Base-by-base conservation (phyloP, 306 rosid genomes). In the Cucurbita argyrosperma region DNA sequence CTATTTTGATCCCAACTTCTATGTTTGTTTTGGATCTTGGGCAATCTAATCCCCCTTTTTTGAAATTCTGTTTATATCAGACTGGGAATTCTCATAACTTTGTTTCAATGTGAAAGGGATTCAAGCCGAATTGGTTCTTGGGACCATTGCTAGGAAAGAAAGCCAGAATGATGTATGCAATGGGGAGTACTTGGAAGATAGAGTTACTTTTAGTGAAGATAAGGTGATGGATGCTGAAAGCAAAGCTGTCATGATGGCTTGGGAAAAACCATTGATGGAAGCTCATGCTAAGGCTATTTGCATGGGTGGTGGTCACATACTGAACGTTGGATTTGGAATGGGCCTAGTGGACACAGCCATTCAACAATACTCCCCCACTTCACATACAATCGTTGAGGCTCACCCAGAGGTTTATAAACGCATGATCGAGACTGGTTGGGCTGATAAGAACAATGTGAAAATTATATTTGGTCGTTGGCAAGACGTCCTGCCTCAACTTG, bases 251-350 rank as follows among this genome's bases (percentile, higher is more conserved):
- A 89, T 94, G 99, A 94, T 91, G 99, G 97, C 92, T 13, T 88
- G 99, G 96, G 99, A 94, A 87, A 91, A 87, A 66, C 99, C 97
- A 6, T 82, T 91, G 81, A 89, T 94, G 99, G 99, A 94, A 83
- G 97, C 97, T 52, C 99, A 91, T 80, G 95, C 97, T 7, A 91
- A 91, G 76, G 99, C 99, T 47, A 88, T 89, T 82, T 89, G 97
- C 80, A 88, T 92, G 5, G 95, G 87, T 4, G 96, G 96, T 72
- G 95, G 96, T 77, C 92, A 85, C 77, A 55, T 91, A 7, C 82
- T 91, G 76, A 94, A 89, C 82, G 72, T 94, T 78, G 99, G 96
- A 40, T 94, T 89, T 38, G 99, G 97, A 70, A 94, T 91, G 97
- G 99, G 96, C 21, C 89, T 94, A 37, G 97, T 91, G 76, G 99